Conservation (phyloP, 139 green algal genomes). For the Edaphochlamys debaryana region DNA sequence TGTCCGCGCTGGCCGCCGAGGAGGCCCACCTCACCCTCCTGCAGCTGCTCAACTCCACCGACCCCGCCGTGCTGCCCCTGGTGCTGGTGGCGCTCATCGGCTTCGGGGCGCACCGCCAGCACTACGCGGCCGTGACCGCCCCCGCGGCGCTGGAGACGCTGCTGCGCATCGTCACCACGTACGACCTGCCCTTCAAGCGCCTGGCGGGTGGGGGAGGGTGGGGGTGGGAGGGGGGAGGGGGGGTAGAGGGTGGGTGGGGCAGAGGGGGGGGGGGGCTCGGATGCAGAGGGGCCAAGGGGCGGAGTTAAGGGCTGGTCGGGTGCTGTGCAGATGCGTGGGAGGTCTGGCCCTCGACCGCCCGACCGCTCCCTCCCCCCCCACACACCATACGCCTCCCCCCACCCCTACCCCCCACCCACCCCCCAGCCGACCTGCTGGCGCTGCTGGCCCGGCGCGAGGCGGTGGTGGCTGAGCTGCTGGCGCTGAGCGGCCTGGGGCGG, state of each 20-base stretch:
- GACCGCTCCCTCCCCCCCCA: not conserved
- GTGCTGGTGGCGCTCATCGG: slow-evolving; percentile 62
- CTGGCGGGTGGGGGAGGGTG: slow-evolving; percentile 46
- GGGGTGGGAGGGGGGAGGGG: not conserved
- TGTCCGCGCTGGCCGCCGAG: slow-evolving; percentile 34
- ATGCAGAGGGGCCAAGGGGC: no score
- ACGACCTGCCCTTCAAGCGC: slow-evolving; percentile 61
- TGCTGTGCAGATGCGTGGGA: no score
- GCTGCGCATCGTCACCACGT: slow-evolving; percentile 58
- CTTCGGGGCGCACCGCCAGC: slow-evolving; percentile 49
- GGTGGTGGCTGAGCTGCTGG: slow-evolving; percentile 58
- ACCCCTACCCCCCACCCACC: not conserved
- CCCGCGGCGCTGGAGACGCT: slow-evolving; percentile 53
- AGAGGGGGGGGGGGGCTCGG: no score
- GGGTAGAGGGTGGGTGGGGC: not conserved
- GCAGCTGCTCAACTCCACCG: slow-evolving; percentile 54
- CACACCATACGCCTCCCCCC: not conserved
- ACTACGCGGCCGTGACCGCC: slow-evolving; percentile 35
- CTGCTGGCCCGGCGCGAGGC: slow-evolving; percentile 46
- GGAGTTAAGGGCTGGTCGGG: no score
- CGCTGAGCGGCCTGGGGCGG: slow-evolving; percentile 47
- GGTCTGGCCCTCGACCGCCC: no score
- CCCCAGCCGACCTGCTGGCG: slow-evolving; percentile 58
- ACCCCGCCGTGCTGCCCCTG: slow-evolving; percentile 58
- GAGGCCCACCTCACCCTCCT: slow-evolving; percentile 49